phyloP scores from a whole-genome alignment of 345 rosid species.

The Rhodamnia rubescens region DNA sequence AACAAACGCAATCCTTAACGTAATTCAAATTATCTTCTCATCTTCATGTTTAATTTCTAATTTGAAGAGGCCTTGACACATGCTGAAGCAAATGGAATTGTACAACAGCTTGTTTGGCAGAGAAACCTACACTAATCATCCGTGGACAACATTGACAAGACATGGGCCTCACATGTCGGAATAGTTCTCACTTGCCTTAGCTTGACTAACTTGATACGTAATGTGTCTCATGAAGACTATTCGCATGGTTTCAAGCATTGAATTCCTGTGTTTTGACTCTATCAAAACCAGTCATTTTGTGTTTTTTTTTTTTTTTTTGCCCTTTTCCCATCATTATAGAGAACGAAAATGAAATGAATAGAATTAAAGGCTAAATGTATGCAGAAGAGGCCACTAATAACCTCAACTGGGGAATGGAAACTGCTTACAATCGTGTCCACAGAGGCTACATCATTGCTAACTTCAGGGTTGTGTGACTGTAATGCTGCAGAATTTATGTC shows the following conservation, averaged over 20 bases:
- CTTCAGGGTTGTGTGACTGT: neutral
- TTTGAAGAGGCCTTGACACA: neutral
- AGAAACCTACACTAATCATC: neutral
- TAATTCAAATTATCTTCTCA: too few relatives aligned
- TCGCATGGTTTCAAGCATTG: neutral
- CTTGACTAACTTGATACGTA: neutral
- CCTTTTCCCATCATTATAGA: neutral
- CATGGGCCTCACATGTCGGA: neutral
- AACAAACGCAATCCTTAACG: too few relatives aligned
- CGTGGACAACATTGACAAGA: neutral
- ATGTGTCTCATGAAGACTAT: neutral
- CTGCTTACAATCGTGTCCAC: neutral
- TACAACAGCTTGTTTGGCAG: neutral
- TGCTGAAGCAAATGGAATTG: neutral
- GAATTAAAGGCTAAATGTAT: neutral
- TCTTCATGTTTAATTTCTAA: neutral
- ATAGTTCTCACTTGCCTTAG: neutral
- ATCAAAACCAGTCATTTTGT: neutral
- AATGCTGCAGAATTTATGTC: neutral
- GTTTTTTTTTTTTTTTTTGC: neutral
- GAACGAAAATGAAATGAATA: neutral
- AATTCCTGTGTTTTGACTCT: neutral
- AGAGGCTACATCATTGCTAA: neutral
- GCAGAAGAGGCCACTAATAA: neutral
- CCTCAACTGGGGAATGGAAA: neutral